These are phyloP conservation scores for Thermochaetoides dissita DNA, from an alignment of 2,329 filamentous ascomycete species.

Conservation along the genomic window DNA sequence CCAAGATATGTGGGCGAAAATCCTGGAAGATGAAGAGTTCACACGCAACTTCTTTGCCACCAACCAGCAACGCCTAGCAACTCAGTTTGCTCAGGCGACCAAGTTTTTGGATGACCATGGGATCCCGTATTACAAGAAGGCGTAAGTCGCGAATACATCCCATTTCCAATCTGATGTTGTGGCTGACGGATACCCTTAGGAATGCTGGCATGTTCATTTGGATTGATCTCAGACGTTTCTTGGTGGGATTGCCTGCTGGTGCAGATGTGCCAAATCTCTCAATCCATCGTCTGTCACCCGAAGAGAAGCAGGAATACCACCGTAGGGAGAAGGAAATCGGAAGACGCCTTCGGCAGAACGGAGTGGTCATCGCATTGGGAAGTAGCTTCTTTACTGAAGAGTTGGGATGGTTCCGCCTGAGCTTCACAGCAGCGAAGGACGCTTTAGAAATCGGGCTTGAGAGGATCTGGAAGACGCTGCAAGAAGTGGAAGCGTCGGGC, in stretches of 20 bases:
- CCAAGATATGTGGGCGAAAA: constrained; percentile 9
- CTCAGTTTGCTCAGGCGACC: constrained; percentile 7
- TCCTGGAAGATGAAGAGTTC: constrained; percentile 8
- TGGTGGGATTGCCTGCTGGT: background rate
- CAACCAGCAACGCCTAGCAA: constrained; percentile 6
- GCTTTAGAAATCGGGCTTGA: constrained; percentile 11
- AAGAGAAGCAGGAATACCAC: constrained; percentile 1
- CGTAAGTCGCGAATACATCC: background rate
- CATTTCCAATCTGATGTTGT: background rate
- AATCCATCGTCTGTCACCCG: background rate
- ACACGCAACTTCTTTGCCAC: constrained; percentile 5
- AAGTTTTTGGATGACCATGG: constrained; percentile 7
- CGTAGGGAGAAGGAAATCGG: constrained; percentile 8
- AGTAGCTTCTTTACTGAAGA: constrained; percentile 13
- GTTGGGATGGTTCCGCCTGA: constrained; percentile 16
- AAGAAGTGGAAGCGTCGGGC: constrained; percentile 1
- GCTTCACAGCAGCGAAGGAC: constrained; percentile 9
- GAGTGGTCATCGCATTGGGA: constrained; percentile 11
- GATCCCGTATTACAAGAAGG: constrained; percentile 6
- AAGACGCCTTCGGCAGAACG: constrained; percentile 5
- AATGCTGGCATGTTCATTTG: constrained; percentile 15
- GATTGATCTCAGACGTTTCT: constrained; percentile 11
- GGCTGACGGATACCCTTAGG: background rate
- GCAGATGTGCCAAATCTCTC: background rate
- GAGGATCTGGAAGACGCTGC: constrained; percentile 7